Base-by-base conservation (phyloP, 345 rosid species). In the Eucalyptus camaldulensis region DNA sequence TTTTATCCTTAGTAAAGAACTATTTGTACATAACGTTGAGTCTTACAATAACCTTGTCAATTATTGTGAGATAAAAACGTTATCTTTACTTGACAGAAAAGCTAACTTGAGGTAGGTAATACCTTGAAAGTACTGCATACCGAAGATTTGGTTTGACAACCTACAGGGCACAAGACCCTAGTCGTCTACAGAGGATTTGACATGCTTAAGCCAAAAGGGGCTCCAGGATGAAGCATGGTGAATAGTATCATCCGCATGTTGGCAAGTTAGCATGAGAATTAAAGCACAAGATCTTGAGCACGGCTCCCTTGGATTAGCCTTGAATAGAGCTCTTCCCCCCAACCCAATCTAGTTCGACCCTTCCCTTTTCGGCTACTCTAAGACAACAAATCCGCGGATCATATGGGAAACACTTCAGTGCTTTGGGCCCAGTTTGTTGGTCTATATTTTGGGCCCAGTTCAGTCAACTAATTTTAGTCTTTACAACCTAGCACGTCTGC, bases 11-110 rank as follows among this genome's bases (percentile, higher is more conserved):
- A 2, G 14, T 0, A 72, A 72, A 37, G 5, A 72, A 37, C 27
- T 72, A 72, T 14, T 72, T 37, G 25, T 19, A 10, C 8, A 37
- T 33, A 21, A 3, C 6, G 5, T 37, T 11, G 14, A 72, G 27
- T 72, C 11, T 3, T 37, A 21, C 8, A 10, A 21, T 72, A 72
- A 37, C 7, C 24, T 3, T 19, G 8, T 6, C 13, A 17, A 33
- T 4, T 33, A 6, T 6, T 6, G 1, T 2, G 13, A 72, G 14
- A 37, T 10, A 13, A 19, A 72, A 10, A 5, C 3, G 1, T 72
- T 37, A 72, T 0, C 6, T 8, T 37, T 40, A 9, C 10, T 19
- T 4, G 1, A 19, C 0, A 1, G 27, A 37, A 72, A 72, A 19
- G 83, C 27, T 72, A 37, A 69, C 80, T 69, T 37, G 43, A 69